Evolutionary conservation across 441 rosid species (phyloP), one percentile per base, ranked within the genome.

Genomic region (Populus hybrid): DNA sequence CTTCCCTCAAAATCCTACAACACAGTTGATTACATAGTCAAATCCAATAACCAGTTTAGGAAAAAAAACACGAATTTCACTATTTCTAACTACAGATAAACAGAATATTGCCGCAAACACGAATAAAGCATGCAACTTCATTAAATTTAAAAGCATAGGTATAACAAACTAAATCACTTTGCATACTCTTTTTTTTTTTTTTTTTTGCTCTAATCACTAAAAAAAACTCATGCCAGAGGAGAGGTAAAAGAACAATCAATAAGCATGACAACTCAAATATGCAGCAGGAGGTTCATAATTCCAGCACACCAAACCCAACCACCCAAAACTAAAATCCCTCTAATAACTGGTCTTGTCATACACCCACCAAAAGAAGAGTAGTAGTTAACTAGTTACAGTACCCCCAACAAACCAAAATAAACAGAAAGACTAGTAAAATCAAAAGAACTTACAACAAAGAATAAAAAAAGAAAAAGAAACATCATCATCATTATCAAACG

Each of bases 1-100:
- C 28, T 68, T 65, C 73, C 64, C 59, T 24, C 75, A 81, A 65
- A 71, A 64, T 64, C 76, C 84, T 83, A 38, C 45, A 77, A 68
- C 84, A 71, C 9, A 28, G 40, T 64, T 21, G 24, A 33, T 3
- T 24, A 67, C 31, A 76, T 74, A 53, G 68, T 77, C 74, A 56
- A 77, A 72, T 71, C 33, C 40, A 28, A 26, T 64, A 31, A 1
- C 59, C 14, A 7, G n/a, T 14, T 53, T n/a, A 29, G 31, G 11
- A 14, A 26, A 65, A 14, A 40, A 5, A 11, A 21, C 7, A 16
- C 26, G 53, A 69, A 69, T 36, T 6, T 50, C 20, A 40, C 6
- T 23, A 45, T 45, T 45, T 12, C 56, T 45, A 45, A 12, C 20
- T 2, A 9, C 8, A 1, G 12, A 64, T 12, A 10, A 64, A 21